Conservation (phyloP, 192 early-diverging fungal species). For the Phlyctochytrium planicorne region DNA sequence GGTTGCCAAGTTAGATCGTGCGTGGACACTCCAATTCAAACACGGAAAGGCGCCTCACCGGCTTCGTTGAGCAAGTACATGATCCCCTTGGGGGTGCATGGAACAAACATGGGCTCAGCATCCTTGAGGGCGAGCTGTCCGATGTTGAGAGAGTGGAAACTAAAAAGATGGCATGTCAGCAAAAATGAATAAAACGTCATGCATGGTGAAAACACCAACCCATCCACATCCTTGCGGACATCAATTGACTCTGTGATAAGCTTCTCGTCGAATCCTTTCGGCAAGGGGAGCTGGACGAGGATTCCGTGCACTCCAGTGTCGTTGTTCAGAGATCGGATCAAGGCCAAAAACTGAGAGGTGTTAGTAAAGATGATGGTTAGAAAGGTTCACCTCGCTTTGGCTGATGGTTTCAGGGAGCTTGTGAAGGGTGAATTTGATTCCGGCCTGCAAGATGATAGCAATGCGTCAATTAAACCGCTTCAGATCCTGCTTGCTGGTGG, state of each 20-base stretch:
- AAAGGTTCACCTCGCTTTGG: constrained; percentile 56
- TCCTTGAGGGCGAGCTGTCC: constrained; percentile 84
- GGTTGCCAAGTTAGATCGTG: neutral
- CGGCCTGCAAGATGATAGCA: constrained; percentile 52
- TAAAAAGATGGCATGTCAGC: constrained; percentile 15
- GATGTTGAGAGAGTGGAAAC: constrained; percentile 92
- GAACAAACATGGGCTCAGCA: constrained; percentile 78
- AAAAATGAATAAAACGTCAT: neutral
- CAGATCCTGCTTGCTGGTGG: constrained; percentile 2
- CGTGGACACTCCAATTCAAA: constrained; percentile 1
- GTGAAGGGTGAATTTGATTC: constrained; percentile 73
- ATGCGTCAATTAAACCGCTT: too few relatives aligned
- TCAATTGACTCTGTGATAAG: constrained; percentile 83
- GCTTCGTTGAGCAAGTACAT: constrained; percentile 76
- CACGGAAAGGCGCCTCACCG: constrained; percentile 14
- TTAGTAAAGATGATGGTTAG: constrained; percentile 5
- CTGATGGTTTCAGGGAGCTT: constrained; percentile 66
- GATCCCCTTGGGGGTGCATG: constrained; percentile 96
- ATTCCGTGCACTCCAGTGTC: constrained; percentile 88
- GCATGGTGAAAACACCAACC: constrained; percentile 45
- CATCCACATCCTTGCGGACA: constrained; percentile 95
- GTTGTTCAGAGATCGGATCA: constrained; percentile 73
- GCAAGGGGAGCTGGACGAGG: constrained; percentile 93
- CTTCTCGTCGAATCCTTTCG: constrained; percentile 78
- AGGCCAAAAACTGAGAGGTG: constrained; percentile 58